Evolutionary conservation across 2,329 filamentous ascomycete species (phyloP).

Genomic region (Cladophialophora bantiana): DNA sequence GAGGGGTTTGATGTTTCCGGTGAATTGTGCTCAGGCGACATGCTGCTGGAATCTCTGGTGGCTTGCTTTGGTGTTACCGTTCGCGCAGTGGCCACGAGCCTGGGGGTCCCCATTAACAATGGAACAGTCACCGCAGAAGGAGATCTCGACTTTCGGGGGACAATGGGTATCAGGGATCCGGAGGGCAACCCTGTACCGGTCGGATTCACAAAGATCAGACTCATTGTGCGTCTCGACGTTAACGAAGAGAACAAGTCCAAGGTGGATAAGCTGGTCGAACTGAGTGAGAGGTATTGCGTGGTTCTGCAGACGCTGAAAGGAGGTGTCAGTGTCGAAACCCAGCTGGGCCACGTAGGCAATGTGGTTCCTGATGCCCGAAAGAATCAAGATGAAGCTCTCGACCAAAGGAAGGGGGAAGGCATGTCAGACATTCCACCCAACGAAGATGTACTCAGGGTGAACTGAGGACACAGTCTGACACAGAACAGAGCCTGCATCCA

Average conservation of each 20-base stretch:
- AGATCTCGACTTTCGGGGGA: slow-evolving; percentile 59
- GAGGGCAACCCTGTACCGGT: slow-evolving; percentile 50
- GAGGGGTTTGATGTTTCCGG: slow-evolving; percentile 52
- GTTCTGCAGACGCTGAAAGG: slow-evolving; percentile 51
- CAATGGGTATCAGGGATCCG: slow-evolving; percentile 54
- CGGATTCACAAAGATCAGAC: slow-evolving; percentile 56
- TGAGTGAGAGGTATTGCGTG: slow-evolving; percentile 60
- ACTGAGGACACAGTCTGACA: slow-evolving; percentile 6
- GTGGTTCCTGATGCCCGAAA: slow-evolving; percentile 15
- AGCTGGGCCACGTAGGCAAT: slow-evolving; percentile 26
- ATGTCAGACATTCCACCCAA: slow-evolving; percentile 25
- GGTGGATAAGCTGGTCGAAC: slow-evolving; percentile 54
- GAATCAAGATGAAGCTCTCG: slow-evolving; percentile 5
- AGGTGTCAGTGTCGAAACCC: slow-evolving; percentile 48
- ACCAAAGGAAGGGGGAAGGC: slow-evolving; percentile 15
- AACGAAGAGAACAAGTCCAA: slow-evolving; percentile 51
- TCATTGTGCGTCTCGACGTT: slow-evolving; percentile 53
- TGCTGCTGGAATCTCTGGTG: slow-evolving; percentile 59
- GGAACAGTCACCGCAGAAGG: slow-evolving; percentile 55
- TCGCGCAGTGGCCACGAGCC: slow-evolving; percentile 58
- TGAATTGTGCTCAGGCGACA: slow-evolving; percentile 59
- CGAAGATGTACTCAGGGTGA: slow-evolving; percentile 30
- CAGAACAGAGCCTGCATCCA: too few species aligned
- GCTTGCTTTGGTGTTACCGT: slow-evolving; percentile 60
- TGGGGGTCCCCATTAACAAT: slow-evolving; percentile 53